Evolutionary conservation across 2,329 filamentous ascomycete species (phyloP), one percentile per base, ranked within the genome.

Genomic region (Bipolaris zeicola): DNA sequence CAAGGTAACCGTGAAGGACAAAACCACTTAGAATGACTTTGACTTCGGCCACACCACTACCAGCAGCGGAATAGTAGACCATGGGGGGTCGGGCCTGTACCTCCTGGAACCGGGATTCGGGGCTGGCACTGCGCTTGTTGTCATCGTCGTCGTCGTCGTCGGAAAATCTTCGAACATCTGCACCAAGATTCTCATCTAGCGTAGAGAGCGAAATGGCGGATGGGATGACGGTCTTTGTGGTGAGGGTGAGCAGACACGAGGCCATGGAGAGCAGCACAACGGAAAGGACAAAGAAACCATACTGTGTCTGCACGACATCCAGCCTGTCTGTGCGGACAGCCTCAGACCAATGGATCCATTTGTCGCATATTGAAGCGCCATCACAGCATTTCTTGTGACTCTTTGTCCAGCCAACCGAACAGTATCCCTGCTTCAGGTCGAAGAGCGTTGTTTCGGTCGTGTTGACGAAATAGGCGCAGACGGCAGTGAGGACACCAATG

Each of bases 1-100:
- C 95, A 6, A 99, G 84, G 72, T 98, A 98, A 1, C 95, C 94
- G 80, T 98, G 95, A 52, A 99, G 81, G 52, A 99, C 94, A 70
- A 98, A 99, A 5, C 95, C 95, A 68, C 92, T 97, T n/a, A 98
- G 85, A 56, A 98, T 98, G 57, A 98, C 95, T 63, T 95, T 93
- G 53, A 98, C 94, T 78, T 99, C 95, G 6, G 95, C 95, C 11
- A 99, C 95, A 67, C 95, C 95, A 77, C 92, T 96, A 46, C 95
- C 95, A 39, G 94, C 94, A 56, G 94, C 95, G 6, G 95, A 93
- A 75, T 97, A 99, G 77, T 96, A 99, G 5, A 94, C 85, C 89
- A 96, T 96, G 1, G 91, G 90, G 2, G 89, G 84, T 0, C 80
- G 76, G 1, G 69, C 55, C 16, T 75, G 70, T 28, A 75, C 73